Base-by-base conservation (phyloP, 352 stramenopile species). In the Bremia lactucae region DNA sequence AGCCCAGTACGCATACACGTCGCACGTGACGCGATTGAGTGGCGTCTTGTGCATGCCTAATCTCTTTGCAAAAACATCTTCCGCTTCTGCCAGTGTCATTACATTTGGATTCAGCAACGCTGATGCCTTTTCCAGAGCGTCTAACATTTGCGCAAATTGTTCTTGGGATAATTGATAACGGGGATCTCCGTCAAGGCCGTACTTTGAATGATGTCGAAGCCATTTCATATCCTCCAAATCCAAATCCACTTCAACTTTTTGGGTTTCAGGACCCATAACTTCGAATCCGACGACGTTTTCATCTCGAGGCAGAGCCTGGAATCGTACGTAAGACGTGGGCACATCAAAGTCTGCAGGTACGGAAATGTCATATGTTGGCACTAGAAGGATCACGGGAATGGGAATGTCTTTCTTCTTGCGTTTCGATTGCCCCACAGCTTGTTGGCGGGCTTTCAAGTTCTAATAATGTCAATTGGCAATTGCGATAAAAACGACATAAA, bases 1-100 rank as follows among this genome's bases (percentile, higher is more conserved):
- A 5, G 95, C 77, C 96, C 96, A 99, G 63, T 98, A 98, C 40
- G 81, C 78, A 68, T 98, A 95, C 46, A 96, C 77, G 37, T 95
- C 84, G 23, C 76, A 65, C 2, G 68, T 80, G 23, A 79, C 76
- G 24, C 60, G 65, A 49, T 88, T 83, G 8, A 90, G 41, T 50
- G 76, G 73, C 26, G 74, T 88, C 55, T 79, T 76, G 54, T 71
- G 54, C 52, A 87, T 68, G 10, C 47, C 45, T 8, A 88, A 46
- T 26, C 79, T 59, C 20, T 72, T 82, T n/a, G 65, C 37, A 22
- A 89, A 82, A 2, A 91, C 68, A 31, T 87, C 65, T 29, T 89
- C 74, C 23, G 75, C 76, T 44, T 90, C 72, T 2, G 68, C 68
- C 20, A 73, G 62, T 28, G 78, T 87, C 40, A 90, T 61, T 4